Base-by-base conservation (phyloP, 2,329 filamentous ascomycete species). In the Pezicula carpinea region DNA sequence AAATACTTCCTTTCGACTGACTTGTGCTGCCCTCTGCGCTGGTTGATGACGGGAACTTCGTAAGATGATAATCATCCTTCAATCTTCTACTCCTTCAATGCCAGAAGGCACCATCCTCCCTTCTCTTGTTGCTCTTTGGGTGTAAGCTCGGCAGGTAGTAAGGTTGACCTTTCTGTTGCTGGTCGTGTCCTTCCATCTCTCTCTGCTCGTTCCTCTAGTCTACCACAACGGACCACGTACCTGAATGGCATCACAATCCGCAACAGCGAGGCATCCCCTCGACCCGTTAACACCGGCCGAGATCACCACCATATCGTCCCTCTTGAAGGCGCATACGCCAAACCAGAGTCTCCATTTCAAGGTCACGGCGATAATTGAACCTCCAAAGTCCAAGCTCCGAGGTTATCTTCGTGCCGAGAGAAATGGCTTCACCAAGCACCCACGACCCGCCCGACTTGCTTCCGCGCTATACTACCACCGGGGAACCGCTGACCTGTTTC, bases 341-440 rank as follows among this genome's bases (percentile, higher is more conserved):
- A 42, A 47, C 4, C 36, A 53, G 36, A 52, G 29, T n/a, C 45
- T 58, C 10, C 54, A 58, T 34, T 58, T 59, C 50, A 57, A 59
- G 40, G 34, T 52, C 11, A 55, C 58, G 21, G 48, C 47, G 11
- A 54, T 58, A 26, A 22, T 51, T 19, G 57, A 59, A 34, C 57
- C 57, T n/a, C 50, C 50, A 13, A 58, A 59, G 44, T 23, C 39
- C 10, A 34, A 39, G 15, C 48, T 59, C n/a, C 46, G 49, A 14
- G 44, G 44, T 1, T 58, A 50, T 32, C 41, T 59, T 2, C 42
- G 39, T 38, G 53, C 50, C 1, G 57, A 59, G 35, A 31, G 57
- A 47, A 53, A 50, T 47, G 52, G 51, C n/a, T n/a, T 6, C 26
- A 14, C 41, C 14, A 43, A 43, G 23, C 7, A 14, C 3, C 32